phyloP scores from a whole-genome alignment of 768 basidiomycete species.

The Suillus luteus region DNA sequence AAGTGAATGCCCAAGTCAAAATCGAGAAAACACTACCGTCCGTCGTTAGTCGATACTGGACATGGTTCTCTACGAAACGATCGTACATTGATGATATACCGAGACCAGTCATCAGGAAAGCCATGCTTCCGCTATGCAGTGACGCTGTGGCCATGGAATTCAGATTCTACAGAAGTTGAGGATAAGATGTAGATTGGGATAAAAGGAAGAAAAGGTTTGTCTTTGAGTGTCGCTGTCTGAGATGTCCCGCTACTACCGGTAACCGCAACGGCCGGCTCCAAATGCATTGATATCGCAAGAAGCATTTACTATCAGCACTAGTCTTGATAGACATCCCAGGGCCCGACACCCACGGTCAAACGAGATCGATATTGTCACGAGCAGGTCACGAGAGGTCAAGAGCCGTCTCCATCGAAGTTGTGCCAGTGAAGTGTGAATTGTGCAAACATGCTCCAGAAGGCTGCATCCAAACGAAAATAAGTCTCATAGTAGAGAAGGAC shows the following conservation, averaged over 20 bases:
- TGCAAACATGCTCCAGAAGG: too few relatives aligned
- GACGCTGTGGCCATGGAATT: background rate
- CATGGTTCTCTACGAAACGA: background rate
- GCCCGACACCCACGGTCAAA: background rate
- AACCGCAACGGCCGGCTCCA: background rate
- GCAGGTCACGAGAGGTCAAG: too few relatives aligned
- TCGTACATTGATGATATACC: constrained; percentile 4
- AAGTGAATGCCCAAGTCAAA: too few relatives aligned
- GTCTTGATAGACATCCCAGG: background rate
- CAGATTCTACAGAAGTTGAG: background rate
- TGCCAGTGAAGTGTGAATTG: too few relatives aligned
- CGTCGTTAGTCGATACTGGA: background rate
- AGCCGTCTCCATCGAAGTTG: too few relatives aligned
- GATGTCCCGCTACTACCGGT: background rate
- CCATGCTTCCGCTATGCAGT: background rate
- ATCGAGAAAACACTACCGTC: background rate
- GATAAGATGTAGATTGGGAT: background rate
- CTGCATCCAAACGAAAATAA: background rate
- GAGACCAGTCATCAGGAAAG: constrained; percentile 1
- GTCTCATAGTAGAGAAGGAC: background rate
- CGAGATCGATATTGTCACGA: too few relatives aligned
- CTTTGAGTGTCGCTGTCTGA: background rate
- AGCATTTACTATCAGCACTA: background rate
- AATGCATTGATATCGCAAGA: background rate
- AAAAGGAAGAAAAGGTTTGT: background rate